Conservation (phyloP, 192 early-diverging fungal species). For the Rhizoclosmatium sp. region DNA sequence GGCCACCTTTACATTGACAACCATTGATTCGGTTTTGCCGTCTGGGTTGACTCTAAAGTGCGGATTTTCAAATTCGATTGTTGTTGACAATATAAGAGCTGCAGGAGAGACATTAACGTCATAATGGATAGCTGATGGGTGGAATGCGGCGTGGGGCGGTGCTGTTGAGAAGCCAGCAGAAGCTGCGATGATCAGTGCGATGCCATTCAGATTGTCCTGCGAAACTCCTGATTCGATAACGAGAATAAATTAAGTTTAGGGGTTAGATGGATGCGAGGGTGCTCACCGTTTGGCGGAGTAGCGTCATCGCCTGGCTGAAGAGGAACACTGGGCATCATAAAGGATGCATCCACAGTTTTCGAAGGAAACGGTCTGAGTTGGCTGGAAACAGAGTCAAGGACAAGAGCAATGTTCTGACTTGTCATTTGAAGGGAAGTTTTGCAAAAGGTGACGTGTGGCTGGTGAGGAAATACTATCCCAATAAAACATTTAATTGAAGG, state of each 20-base stretch:
- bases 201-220: conserved; percentile 24
- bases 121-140: conserved; percentile 15
- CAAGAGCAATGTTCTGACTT: background rate
- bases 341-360: background rate
- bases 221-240: conserved; percentile 1
- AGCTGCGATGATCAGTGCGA: conserved; percentile 3
- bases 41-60: background rate
- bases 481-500: too few relatives aligned
- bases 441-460: too few relatives aligned
- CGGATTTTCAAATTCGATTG: conserved; percentile 24
- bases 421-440: background rate
- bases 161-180: conserved; percentile 21
- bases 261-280: background rate
- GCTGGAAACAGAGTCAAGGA: background rate
- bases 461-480: too few relatives aligned
- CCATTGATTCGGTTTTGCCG: conserved; percentile 2
- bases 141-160: conserved; percentile 7
- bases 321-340: background rate
- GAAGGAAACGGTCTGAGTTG: background rate
- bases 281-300: conserved; percentile 20
- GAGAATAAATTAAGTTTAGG: background rate
- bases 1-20: conserved; percentile 26
- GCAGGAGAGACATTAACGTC: conserved; percentile 15
- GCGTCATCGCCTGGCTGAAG: conserved; percentile 9
- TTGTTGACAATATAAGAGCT: background rate